Evolutionary conservation across 345 rosid genomes (phyloP).

Genomic region (Populus davidiana): DNA sequence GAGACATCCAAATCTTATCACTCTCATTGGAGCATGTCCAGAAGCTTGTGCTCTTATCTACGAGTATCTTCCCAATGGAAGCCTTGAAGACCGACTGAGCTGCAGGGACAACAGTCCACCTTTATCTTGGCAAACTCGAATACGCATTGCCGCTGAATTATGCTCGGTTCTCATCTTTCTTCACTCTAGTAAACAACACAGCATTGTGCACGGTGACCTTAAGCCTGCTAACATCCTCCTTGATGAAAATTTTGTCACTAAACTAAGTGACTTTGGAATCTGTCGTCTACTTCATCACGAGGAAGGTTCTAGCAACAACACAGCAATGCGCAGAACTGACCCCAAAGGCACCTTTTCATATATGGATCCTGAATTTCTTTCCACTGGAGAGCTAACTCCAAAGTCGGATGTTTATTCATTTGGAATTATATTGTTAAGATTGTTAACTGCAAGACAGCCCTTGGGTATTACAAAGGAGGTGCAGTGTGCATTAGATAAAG

Average conservation of each 20-base stretch:
- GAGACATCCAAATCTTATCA: slow-evolving; percentile 86
- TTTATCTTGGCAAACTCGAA: slow-evolving; percentile 82
- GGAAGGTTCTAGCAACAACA: slow-evolving; percentile 33
- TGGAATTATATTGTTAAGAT: slow-evolving; percentile 66
- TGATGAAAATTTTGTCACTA: slow-evolving; percentile 68
- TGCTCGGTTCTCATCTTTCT: slow-evolving; percentile 85
- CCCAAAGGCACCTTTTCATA: slow-evolving; percentile 71
- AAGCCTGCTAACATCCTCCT: slow-evolving; percentile 88
- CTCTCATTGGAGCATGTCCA: slow-evolving; percentile 84
- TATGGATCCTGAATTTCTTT: slow-evolving; percentile 76
- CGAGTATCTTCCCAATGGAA: slow-evolving; percentile 83
- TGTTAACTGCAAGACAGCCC: slow-evolving; percentile 73
- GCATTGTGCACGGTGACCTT: slow-evolving; percentile 82
- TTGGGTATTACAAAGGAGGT: slow-evolving; percentile 66
- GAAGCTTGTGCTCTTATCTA: slow-evolving; percentile 79
- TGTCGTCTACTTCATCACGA: slow-evolving; percentile 40
- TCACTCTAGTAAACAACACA: slow-evolving; percentile 73
- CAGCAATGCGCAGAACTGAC: slow-evolving; percentile 45
- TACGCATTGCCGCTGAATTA: slow-evolving; percentile 72
- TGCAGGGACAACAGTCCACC: slow-evolving; percentile 76
- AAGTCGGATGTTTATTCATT: slow-evolving; percentile 87
- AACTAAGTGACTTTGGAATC: slow-evolving; percentile 85
- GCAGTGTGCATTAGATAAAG: slow-evolving; percentile 55
- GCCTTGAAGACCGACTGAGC: slow-evolving; percentile 87
- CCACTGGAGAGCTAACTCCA: slow-evolving; percentile 72